Base-by-base conservation (phyloP, 805 yeast species). In the Candida lessepsii region DNA sequence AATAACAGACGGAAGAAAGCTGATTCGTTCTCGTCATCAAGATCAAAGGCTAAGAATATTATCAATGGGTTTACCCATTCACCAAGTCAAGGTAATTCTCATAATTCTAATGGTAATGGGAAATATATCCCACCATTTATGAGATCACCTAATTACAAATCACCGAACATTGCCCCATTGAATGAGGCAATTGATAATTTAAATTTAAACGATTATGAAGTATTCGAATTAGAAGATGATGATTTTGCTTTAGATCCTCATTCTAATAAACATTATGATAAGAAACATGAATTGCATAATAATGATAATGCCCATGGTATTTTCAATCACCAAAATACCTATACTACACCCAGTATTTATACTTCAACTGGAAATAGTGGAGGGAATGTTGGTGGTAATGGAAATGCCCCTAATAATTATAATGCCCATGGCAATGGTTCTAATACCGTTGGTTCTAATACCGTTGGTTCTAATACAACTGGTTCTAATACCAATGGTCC, bases 181-280 rank as follows among this genome's bases (percentile, higher is more conserved):
- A 47, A 57, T 9, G 74, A 67, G 45, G 69, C 63, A 25, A 54
- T 69, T 29, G 71, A 62, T 37, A 51, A 55, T 38, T 47, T 68
- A 41, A 50, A 40, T 23, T 55, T 67, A 37, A 53, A 53, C 37
- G 61, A 60, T 41, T 49, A 51, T 35, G 64, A 61, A 30, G 71
- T 70, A 7, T 70, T 70, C 46, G 69, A 66, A 31, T 57, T 70
- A 39, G 74, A 69, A 47, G 74, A 69, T 44, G 72, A 62, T 39
- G 73, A 67, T 46, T 59, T 60, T 39, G 61, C 57, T 3, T 29
- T 47, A 24, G 38, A 27, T 11, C 36, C 23, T 19, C 13, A 17
- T 9, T 13, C 29, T n/a, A 26, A 11, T 20, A 44, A 32, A 35
- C 29, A 25, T 20, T 38, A 40, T 28, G 37, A 46, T 35, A 20